phyloP scores from a whole-genome alignment of 306 rosid species.

The Cicer arietinum region DNA sequence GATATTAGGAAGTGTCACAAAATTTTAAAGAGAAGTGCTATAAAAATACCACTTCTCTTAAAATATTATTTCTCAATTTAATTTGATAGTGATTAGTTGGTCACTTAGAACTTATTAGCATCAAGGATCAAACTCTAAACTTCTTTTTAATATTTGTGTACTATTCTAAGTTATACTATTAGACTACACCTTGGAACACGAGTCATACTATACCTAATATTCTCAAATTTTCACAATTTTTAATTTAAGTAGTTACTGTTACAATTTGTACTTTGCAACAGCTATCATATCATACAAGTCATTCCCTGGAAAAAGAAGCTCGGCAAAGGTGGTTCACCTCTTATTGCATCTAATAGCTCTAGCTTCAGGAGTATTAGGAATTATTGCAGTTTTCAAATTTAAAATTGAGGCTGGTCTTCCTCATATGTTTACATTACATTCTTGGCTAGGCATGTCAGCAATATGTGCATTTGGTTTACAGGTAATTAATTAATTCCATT shows the following conservation, averaged over 20 bases:
- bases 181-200: too few relatives aligned
- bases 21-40: too few relatives aligned
- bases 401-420: constrained; percentile 31
- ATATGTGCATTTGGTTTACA: constrained; percentile 60
- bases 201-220: neutral
- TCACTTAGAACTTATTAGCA: too few relatives aligned
- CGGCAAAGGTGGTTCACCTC: constrained; percentile 57
- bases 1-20: too few relatives aligned
- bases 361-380: constrained; percentile 57
- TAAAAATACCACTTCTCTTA: too few relatives aligned
- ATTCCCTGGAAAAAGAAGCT: constrained; percentile 44
- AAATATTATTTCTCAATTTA: too few relatives aligned
- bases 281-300: constrained; percentile 69
- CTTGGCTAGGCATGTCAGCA: constrained; percentile 78
- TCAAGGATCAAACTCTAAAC: too few relatives aligned
- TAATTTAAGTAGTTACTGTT: neutral
- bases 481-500: constrained; percentile 45
- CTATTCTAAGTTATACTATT: too few relatives aligned
- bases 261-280: constrained; percentile 41
- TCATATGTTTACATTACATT: constrained; percentile 62
- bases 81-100: too few relatives aligned
- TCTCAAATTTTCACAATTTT: neutral
- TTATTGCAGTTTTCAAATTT: constrained; percentile 53
- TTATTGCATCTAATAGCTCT: constrained; percentile 64
- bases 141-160: too few relatives aligned